Conservation (phyloP, 495 filamentous ascomycete genomes). For the Podospora sp. region DNA sequence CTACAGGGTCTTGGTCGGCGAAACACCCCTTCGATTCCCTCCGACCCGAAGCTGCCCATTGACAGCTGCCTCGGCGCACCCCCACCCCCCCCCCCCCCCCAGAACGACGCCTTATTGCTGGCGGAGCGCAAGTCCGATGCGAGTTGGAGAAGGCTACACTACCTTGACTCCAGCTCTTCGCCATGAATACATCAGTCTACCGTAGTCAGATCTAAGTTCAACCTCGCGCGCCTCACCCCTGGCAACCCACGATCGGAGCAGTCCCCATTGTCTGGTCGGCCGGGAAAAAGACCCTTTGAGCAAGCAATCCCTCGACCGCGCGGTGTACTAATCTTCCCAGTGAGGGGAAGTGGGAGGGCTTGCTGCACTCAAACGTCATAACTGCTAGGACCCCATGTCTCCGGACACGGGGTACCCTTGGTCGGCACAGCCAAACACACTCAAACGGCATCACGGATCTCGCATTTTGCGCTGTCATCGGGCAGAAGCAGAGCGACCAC, state of each 20-base stretch:
- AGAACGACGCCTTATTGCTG: background rate
- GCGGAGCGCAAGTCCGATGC: background rate
- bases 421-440: conserved; percentile 13
- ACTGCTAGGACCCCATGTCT: conserved; percentile 16
- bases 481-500: background rate
- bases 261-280: background rate
- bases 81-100: background rate
- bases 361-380: conserved; percentile 20
- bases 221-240: background rate
- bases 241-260: background rate
- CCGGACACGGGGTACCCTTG: too few relatives aligned
- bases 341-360: background rate
- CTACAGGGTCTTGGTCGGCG: conserved; percentile 4
- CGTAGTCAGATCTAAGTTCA: background rate
- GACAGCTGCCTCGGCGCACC: background rate
- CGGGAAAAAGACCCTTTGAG: background rate
- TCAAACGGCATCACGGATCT: conserved; percentile 21
- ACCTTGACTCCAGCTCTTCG: background rate
- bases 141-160: background rate
- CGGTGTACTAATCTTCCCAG: background rate
- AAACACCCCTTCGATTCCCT: conserved; percentile 12
- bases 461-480: conserved; percentile 31
- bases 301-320: background rate
- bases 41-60: background rate
- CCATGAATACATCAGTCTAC: background rate